Percentiles rank a stretch among this genome's conserved stretches.
phyloP scores from a whole-genome alignment of 1,284 basidiomycete genomes.

The Ustilago shanxiensis region DNA sequence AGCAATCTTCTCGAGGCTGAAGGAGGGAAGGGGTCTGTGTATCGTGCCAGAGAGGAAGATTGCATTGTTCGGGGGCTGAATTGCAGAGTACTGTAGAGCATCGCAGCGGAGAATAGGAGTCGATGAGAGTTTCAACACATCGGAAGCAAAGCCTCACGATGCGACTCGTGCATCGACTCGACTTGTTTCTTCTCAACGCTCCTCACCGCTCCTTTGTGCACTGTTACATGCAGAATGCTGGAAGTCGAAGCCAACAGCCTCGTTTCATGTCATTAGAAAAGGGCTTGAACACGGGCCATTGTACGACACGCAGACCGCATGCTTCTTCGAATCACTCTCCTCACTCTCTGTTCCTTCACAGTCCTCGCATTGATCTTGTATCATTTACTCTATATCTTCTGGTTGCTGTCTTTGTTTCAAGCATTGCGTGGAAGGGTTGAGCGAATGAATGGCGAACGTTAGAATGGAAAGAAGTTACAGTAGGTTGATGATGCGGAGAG shows the following conservation, averaged over 20 bases:
- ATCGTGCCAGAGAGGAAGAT: not conserved
- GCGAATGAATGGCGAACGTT: too few species aligned
- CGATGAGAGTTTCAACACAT: conserved; percentile 5
- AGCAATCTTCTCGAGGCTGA: not conserved
- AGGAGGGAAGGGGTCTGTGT: not conserved
- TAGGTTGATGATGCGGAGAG: conserved; percentile 10
- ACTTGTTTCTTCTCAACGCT: not conserved
- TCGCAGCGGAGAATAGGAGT: conserved; percentile 39
- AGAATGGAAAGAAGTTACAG: too few species aligned
- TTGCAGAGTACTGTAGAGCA: not conserved
- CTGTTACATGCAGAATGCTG: too few species aligned
- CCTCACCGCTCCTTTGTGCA: not conserved
- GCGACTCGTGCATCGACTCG: not conserved
- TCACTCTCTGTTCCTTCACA: too few species aligned
- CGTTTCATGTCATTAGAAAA: not conserved
- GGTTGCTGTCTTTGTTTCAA: too few species aligned
- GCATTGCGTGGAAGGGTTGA: too few species aligned
- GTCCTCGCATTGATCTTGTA: too few species aligned
- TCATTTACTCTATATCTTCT: too few species aligned
- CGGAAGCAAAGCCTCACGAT: not conserved
- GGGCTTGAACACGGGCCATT: not conserved
- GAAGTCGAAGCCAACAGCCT: too few species aligned
- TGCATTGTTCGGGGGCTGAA: not conserved
- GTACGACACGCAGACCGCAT: not conserved
- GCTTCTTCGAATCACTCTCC: not conserved